These are phyloP conservation scores for Candida tallmaniae DNA, from an alignment of 805 yeast genomes.

Conservation along the genomic window DNA sequence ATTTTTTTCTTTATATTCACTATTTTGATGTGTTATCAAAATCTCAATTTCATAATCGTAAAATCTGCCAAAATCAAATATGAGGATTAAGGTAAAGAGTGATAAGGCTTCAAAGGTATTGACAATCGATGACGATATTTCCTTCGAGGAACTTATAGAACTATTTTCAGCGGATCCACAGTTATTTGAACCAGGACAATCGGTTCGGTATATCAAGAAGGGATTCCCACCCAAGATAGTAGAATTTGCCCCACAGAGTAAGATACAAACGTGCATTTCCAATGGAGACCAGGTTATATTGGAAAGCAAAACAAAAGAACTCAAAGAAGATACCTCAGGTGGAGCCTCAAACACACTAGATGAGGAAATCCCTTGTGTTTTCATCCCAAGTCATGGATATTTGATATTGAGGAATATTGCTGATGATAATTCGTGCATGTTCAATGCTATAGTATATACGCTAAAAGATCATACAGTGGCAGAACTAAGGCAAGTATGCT, in stretches of 20 bases:
- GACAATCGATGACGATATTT: slow-evolving; percentile 30
- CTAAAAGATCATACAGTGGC: slow-evolving; percentile 39
- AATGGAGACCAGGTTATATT: slow-evolving; percentile 58
- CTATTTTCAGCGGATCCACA: slow-evolving; percentile 8
- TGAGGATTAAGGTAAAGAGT: slow-evolving; percentile 14
- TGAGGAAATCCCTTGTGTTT: slow-evolving; percentile 23
- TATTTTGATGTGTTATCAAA: too few species aligned
- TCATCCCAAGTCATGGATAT: slow-evolving; percentile 18
- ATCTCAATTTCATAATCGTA: too few species aligned
- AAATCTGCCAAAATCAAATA: slow-evolving; percentile 1
- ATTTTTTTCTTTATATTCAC: background rate
- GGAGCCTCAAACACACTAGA: slow-evolving; percentile 3
- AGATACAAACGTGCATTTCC: slow-evolving; percentile 36
- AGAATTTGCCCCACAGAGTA: slow-evolving; percentile 21
- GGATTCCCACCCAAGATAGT: slow-evolving; percentile 61
- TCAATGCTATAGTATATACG: slow-evolving; percentile 59
- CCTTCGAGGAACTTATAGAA: slow-evolving; percentile 25
- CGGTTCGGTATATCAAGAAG: slow-evolving; percentile 27
- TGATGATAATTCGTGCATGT: slow-evolving; percentile 76
- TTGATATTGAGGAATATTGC: slow-evolving; percentile 56
- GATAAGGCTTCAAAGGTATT: slow-evolving; percentile 9
- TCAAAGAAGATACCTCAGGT: slow-evolving; percentile 1
- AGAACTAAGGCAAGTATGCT: slow-evolving; percentile 50
- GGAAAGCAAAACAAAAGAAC: slow-evolving; percentile 12
- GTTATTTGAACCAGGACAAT: slow-evolving; percentile 3